Percentiles rank a stretch among this genome's conserved stretches.
Evolutionary conservation across 2,329 filamentous ascomycete genomes (phyloP).

Genomic region (Fusarium secorum): DNA sequence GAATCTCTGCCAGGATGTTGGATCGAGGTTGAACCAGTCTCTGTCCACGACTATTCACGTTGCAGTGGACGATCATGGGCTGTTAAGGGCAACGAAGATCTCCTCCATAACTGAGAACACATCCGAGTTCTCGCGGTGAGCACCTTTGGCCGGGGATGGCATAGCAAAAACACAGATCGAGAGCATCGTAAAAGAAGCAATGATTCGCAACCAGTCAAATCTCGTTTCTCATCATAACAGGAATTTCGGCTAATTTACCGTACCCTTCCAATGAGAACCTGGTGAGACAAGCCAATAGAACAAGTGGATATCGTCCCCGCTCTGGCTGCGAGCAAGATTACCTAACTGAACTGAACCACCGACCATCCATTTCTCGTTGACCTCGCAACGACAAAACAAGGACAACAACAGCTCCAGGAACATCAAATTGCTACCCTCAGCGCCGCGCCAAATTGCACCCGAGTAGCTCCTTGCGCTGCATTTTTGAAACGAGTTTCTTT

Average conservation of each 20-base stretch:
- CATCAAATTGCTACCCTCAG: conserved; percentile 41
- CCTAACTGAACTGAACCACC: conserved; percentile 26
- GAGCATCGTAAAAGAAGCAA: conserved; percentile 24
- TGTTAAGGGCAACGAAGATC: conserved; percentile 26
- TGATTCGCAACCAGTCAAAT: conserved; percentile 24
- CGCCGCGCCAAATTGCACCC: conserved; percentile 40
- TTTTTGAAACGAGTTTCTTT: conserved; percentile 17
- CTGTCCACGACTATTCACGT: not conserved
- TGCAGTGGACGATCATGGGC: conserved; percentile 13
- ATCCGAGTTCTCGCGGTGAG: conserved; percentile 6
- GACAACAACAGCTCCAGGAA: conserved; percentile 49
- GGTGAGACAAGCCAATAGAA: conserved; percentile 27
- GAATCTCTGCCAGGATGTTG: not conserved
- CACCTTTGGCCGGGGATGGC: conserved; percentile 13
- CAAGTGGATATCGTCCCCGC: conserved; percentile 9
- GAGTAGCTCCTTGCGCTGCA: conserved; percentile 21
- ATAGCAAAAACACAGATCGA: conserved; percentile 31
- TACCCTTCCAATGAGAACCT: conserved; percentile 8
- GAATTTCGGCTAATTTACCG: conserved; percentile 42
- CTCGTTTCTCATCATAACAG: conserved; percentile 18
- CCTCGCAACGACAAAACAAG: conserved; percentile 55
- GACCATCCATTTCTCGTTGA: conserved; percentile 48
- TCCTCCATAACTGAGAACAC: conserved; percentile 9
- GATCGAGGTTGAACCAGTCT: conserved; percentile 5
- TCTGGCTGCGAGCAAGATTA: conserved; percentile 11